Evolutionary conservation across 2,329 filamentous ascomycete species (phyloP).

Genomic region (Fusarium pseudocircinatum): DNA sequence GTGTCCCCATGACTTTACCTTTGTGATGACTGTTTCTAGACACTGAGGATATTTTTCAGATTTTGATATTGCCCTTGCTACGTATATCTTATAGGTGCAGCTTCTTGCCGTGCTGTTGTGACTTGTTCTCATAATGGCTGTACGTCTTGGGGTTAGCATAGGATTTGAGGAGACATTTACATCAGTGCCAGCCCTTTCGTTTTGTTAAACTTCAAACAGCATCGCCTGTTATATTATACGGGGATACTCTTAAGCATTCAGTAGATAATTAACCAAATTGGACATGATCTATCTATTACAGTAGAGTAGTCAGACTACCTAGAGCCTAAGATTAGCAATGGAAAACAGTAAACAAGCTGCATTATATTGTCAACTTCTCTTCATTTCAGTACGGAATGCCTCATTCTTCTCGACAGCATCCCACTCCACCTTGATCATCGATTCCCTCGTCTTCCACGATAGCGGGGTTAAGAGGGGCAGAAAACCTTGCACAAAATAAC

Average conservation of each 20-base stretch:
- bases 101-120: background rate
- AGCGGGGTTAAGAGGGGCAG: conserved; percentile 1
- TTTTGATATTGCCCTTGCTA: too few species aligned
- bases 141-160: background rate
- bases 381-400: background rate
- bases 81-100: too few species aligned
- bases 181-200: background rate
- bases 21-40: background rate
- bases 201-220: background rate
- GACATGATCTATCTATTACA: too few species aligned
- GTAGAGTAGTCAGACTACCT: background rate
- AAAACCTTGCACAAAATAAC: conserved; percentile 6
- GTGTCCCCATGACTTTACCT: background rate
- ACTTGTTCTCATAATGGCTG: background rate
- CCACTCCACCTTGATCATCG: background rate
- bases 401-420: background rate
- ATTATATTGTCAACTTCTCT: background rate
- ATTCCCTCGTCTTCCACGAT: background rate
- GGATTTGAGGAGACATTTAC: background rate
- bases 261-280: background rate
- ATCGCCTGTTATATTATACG: background rate
- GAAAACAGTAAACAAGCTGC: background rate
- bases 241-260: background rate
- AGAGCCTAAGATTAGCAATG: background rate
- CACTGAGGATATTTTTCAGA: background rate